Conservation (phyloP, 805 yeast genomes). For the Candida schatavii region DNA sequence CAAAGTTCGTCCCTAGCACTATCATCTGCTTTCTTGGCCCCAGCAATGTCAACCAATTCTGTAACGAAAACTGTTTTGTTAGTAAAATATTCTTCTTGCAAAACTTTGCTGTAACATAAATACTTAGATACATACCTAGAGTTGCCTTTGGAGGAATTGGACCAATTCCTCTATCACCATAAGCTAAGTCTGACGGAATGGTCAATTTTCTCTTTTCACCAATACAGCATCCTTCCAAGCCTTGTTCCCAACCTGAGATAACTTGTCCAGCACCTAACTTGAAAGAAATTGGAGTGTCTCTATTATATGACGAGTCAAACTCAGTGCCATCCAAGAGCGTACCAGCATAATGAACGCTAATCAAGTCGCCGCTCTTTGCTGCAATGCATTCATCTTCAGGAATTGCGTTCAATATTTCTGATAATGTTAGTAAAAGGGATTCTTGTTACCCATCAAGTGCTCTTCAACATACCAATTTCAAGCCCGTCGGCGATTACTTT, state of each 20-base stretch:
- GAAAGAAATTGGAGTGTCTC: conserved; percentile 69
- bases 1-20: conserved; percentile 9
- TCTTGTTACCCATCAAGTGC: too few species aligned
- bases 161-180: conserved; percentile 75
- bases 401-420: conserved; percentile 37
- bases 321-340: conserved; percentile 60
- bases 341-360: conserved; percentile 81
- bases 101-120: too few species aligned
- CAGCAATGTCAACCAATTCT: conserved; percentile 58
- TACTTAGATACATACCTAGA: conserved; percentile 32
- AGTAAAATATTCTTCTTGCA: too few species aligned
- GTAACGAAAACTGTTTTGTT: conserved; percentile 49
- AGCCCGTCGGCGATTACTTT: background rate
- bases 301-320: conserved; percentile 69
- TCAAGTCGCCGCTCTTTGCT: conserved; percentile 63
- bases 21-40: conserved; percentile 14
- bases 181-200: conserved; percentile 77
- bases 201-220: conserved; percentile 80
- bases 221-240: conserved; percentile 71
- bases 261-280: conserved; percentile 77
- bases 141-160: conserved; percentile 78
- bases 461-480: conserved; percentile 1
- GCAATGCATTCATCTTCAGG: conserved; percentile 55
- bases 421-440: conserved; percentile 1
- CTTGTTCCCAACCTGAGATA: conserved; percentile 90